A percentile compares a stretch with the other conserved stretches of the same genome.
These are phyloP conservation scores for Aegilops speltoides DNA, from an alignment of 176 grass and related monocot genomes.

Conservation along the genomic window DNA sequence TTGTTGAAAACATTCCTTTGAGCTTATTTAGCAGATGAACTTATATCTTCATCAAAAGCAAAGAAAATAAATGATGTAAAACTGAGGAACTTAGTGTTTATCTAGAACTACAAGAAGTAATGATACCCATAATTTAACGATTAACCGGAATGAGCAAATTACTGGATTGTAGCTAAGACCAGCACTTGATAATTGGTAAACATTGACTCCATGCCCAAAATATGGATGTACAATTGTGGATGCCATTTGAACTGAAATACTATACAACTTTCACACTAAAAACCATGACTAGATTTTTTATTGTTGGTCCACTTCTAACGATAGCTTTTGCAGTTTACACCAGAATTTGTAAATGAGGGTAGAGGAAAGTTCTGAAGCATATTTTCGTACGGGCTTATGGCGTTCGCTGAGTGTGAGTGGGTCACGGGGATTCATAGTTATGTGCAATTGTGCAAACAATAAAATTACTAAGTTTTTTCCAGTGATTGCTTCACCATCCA, in stretches of 20 bases:
- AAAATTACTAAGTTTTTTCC: background rate
- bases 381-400: background rate
- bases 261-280: background rate
- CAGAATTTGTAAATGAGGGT: background rate
- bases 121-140: too few species aligned
- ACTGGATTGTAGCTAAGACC: too few species aligned
- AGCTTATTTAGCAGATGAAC: too few species aligned
- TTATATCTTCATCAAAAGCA: too few species aligned
- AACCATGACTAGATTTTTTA: background rate
- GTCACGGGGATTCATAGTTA: background rate
- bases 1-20: too few species aligned
- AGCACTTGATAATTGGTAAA: too few species aligned
- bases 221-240: too few species aligned
- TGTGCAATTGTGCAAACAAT: background rate
- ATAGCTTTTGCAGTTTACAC: background rate
- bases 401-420: too few species aligned
- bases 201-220: too few species aligned
- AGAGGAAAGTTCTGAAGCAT: background rate
- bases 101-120: too few species aligned
- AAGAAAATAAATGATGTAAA: too few species aligned
- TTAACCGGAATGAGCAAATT: background rate
- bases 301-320: background rate
- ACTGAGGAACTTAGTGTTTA: too few species aligned
- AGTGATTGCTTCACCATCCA: background rate
- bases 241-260: background rate